Evolutionary conservation across 2,329 filamentous ascomycete genomes (phyloP), one percentile per base, ranked within the genome.

Genomic region (Arthrobotrys musiformis): DNA sequence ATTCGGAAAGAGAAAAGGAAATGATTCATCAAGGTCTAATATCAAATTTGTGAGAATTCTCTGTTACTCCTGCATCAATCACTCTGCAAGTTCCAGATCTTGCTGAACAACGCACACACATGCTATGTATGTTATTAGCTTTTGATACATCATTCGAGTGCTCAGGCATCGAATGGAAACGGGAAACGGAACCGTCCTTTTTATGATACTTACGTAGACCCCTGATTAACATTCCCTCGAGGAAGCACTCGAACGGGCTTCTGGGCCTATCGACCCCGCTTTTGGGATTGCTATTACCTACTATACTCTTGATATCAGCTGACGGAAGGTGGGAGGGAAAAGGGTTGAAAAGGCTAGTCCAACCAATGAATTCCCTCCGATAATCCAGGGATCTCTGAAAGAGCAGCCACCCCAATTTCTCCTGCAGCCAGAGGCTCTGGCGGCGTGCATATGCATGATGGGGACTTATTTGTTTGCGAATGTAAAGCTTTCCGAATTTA

Each of bases 291-390:
- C n/a, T 48, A 50, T 60, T 58, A 58, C 63, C 24, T 40, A 62
- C 30, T 44, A 44, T 44, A 62, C 37, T 44, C 56, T 19, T 62
- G 37, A 62, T 68, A 50, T 56, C 48, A 68, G 50, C 63, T 58
- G 50, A 68, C 48, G 24, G 33, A 44, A 48, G 40, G 48, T 40
- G 26, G 33, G 46, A 54, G 40, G 24, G 42, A 64, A 48, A 64
- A 33, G 24, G 48, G 54, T 52, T 40, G 35, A 35, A 35, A 17
- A 17, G 28, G 62, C 8, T 52, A 30, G 26, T 68, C 9, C 26
- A 22, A 17, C 63, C 63, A 68, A 68, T 68, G 37, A 54, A 48
- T 68, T 68, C 30, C 9, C 28, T 58, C 63, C 63, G 63, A 68
- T 68, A 68, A 19, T 58, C 48, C 63, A 46, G 46, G 63, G 50